Conservation (phyloP, 2,329 filamentous ascomycete genomes). For the Botryotinia calthae region DNA sequence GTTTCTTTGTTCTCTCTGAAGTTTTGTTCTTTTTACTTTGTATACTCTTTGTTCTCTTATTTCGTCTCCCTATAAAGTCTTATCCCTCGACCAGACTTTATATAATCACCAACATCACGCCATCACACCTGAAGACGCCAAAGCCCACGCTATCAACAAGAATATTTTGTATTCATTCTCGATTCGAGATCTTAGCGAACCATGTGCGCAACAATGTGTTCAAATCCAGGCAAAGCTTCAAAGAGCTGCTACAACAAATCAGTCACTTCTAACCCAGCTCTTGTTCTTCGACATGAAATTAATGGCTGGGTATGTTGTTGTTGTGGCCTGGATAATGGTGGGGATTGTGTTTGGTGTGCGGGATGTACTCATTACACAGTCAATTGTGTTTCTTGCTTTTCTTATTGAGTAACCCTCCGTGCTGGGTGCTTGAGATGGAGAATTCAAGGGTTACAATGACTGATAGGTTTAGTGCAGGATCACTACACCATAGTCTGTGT, state of each 20-base stretch:
- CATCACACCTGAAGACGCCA: background rate
- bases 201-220: background rate
- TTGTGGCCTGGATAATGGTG: background rate
- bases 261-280: background rate
- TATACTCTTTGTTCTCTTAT: background rate
- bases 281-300: background rate
- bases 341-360: background rate
- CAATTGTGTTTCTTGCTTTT: background rate
- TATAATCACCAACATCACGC: background rate
- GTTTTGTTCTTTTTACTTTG: background rate
- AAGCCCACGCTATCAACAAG: background rate
- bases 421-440: background rate
- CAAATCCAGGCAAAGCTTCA: background rate
- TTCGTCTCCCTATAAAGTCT: background rate
- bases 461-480: background rate
- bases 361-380: slow-evolving; percentile 2
- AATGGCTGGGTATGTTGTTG: slow-evolving; percentile 9
- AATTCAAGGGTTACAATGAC: background rate
- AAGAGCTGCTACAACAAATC: background rate
- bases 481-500: background rate
- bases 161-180: background rate
- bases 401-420: background rate
- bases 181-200: background rate
- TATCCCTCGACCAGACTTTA: background rate
- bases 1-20: background rate